phyloP scores from a whole-genome alignment of 2,329 filamentous ascomycete genomes.

The Colletotrichum lini region DNA sequence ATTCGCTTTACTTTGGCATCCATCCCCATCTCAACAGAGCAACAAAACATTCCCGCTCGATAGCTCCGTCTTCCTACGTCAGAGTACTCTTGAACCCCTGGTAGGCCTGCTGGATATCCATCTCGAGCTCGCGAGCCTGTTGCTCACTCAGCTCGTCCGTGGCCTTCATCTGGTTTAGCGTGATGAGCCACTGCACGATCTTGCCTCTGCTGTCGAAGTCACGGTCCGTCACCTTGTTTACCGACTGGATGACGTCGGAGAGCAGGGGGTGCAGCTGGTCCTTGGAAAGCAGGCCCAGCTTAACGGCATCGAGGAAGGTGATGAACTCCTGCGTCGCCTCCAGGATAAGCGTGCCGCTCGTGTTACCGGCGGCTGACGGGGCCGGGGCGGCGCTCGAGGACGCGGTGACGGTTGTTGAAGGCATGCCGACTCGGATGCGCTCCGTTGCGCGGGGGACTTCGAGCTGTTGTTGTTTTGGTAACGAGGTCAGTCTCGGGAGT shows the following conservation, averaged over 20 bases:
- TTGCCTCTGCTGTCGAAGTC: conserved; percentile 97
- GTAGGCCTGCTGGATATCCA: conserved; percentile 96
- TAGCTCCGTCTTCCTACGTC: conserved; percentile 55
- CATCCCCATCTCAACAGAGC: conserved; percentile 10
- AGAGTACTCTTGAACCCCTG: conserved; percentile 91
- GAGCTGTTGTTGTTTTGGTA: conserved; percentile 68
- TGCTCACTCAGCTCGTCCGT: conserved; percentile 91
- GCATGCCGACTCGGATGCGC: conserved; percentile 91
- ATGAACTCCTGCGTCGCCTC: conserved; percentile 98
- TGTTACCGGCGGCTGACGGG: conserved; percentile 59
- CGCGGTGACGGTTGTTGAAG: conserved; percentile 81
- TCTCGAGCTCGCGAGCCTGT: conserved; percentile 88
- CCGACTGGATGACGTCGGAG: conserved; percentile 95
- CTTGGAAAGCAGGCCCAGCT: conserved; percentile 92
- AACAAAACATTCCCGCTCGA: not conserved
- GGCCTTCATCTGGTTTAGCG: conserved; percentile 97
- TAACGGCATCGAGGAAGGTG: conserved; percentile 95
- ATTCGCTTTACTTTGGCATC: conserved; percentile 26
- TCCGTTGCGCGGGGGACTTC: conserved; percentile 96
- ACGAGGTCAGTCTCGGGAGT: not conserved
- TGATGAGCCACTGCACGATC: conserved; percentile 98
- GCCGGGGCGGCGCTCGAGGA: conserved; percentile 62
- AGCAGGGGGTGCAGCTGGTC: conserved; percentile 96
- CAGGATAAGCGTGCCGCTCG: conserved; percentile 79
- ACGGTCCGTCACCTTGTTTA: conserved; percentile 95